Evolutionary conservation across 176 grass and related monocot species (phyloP), one percentile per base, ranked within the genome.

Genomic region (Aegilops bicornis): DNA sequence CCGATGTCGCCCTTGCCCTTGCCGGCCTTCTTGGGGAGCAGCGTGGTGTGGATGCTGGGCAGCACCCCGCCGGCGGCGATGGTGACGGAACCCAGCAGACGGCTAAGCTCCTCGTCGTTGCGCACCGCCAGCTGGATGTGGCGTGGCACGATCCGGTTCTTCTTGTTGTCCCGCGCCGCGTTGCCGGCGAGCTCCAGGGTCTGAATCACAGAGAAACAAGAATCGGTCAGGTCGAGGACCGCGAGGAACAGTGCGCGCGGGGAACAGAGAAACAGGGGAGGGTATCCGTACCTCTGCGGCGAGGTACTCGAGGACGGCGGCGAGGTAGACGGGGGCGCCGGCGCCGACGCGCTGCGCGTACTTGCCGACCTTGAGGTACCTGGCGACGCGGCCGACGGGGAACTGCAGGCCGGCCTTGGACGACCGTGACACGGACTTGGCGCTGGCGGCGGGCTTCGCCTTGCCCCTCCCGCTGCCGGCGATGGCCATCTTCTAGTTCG

Each of bases 31-130:
- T 92, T 89, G 68, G 87, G 87, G 8, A 92, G 73, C 60, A 89
- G 66, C 27, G 43, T 76, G 79, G 36, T 37, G 74, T 89, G 56
- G 74, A 92, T 89, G 87, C 89, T 83, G 68, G 90, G 90, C 73
- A 89, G 75, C 58, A 92, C 90, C 27, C 90, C 90, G 0, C 87
- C 87, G 14, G 65, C 84, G 17, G 87, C 79, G 61, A 92, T 92
- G 67, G 79, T 86, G 79, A 92, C 87, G 6, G 79, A 61, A 6
- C 83, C 84, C 1, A 89, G 59, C 74, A 92, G 75, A 36, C 22
- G n/a, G 87, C 84, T 84, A 27, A 92, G 73, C 84, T 92, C 90
- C 84, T 92, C 87, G 87, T 92, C 90, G 73, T 92, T 92, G 79
- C 87, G 83, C 29, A 92, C 87, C 13, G 90, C 90, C 22, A 92